Evolutionary conservation across 208 protist species (phyloP).

Genomic region (Leishmania tarentolae): DNA sequence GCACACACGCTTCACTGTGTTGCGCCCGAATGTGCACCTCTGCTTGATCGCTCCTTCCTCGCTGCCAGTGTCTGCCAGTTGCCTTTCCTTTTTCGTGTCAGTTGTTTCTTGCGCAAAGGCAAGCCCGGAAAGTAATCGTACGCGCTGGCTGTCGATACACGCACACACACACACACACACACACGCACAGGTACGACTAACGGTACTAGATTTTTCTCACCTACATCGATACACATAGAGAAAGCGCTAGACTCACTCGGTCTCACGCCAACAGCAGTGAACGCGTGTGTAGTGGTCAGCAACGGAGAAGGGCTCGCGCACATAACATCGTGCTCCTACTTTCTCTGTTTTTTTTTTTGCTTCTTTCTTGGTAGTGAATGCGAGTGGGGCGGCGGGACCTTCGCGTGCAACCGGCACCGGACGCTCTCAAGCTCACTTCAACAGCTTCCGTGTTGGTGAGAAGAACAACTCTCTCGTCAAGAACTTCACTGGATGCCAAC

Average conservation of each 20-base stretch:
- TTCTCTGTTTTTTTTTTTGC: not conserved
- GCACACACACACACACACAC: not conserved
- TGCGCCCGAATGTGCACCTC: not conserved
- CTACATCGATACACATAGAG: not conserved
- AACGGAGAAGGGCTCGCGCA: not conserved
- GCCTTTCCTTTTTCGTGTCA: not conserved
- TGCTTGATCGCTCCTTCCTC: not conserved
- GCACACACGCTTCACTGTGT: not conserved
- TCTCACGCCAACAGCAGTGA: not conserved
- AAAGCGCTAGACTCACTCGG: not conserved
- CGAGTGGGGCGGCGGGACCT: not conserved
- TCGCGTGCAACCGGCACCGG: not conserved
- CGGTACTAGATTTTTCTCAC: not conserved
- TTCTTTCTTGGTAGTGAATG: not conserved
- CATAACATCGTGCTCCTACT: not conserved
- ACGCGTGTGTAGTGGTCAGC: not conserved
- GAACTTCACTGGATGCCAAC: not conserved
- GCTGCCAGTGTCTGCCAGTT: not conserved
- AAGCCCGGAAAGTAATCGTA: not conserved
- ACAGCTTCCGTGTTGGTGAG: not conserved
- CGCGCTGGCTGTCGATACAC: not conserved
- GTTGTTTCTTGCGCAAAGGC: not conserved
- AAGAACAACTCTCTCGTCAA: not conserved
- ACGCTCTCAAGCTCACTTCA: not conserved
- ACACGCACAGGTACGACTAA: no score